Percentiles rank a stretch among this genome's conserved stretches.
phyloP scores from a whole-genome alignment of 2,329 filamentous ascomycete genomes.

The Epichloe glyceriae region DNA sequence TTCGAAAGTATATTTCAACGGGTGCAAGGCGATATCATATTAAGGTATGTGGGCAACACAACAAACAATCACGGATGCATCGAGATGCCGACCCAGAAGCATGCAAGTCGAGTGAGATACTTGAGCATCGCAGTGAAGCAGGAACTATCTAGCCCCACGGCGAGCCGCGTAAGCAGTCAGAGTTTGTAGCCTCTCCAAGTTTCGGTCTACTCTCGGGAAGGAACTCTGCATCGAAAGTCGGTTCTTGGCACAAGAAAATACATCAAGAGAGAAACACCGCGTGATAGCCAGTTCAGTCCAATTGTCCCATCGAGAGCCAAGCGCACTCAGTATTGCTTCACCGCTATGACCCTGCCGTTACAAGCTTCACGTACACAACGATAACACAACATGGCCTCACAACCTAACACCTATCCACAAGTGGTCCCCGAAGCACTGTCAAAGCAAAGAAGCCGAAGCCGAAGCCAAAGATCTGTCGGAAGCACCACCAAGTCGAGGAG shows the following conservation, averaged over 20 bases:
- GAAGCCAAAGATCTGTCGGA: conserved; percentile 15
- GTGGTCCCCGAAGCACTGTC: background rate
- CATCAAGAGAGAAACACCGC: background rate
- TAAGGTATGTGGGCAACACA: background rate
- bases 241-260: no score
- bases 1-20: background rate
- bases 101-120: background rate
- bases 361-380: no score
- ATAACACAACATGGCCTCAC: background rate
- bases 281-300: no score
- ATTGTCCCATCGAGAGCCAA: no score
- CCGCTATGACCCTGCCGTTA: no score
- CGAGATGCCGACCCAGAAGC: background rate
- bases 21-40: background rate
- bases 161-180: background rate
- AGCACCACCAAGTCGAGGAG: conserved; percentile 16
- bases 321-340: no score
- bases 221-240: background rate
- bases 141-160: background rate
- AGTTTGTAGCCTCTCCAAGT: background rate
- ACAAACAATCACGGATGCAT: background rate
- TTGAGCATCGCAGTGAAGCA: background rate
- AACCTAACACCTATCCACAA: no score
- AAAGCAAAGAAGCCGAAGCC: background rate
- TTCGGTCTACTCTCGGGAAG: background rate